Evolutionary conservation across 2,329 filamentous ascomycete genomes (phyloP).

Genomic region (Verticillium klebahnii): DNA sequence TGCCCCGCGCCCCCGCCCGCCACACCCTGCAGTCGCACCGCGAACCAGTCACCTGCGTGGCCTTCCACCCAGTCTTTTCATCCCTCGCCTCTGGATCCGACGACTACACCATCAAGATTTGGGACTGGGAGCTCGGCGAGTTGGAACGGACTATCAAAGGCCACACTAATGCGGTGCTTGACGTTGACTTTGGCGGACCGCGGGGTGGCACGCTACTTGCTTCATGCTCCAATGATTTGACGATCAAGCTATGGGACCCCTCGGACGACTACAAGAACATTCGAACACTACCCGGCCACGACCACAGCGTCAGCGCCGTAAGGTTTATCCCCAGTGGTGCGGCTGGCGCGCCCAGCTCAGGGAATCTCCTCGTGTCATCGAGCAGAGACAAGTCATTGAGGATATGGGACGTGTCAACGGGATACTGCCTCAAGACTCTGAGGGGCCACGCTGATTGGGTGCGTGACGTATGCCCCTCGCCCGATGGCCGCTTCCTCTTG

Average conservation of each 20-base stretch:
- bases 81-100: slow-evolving; percentile 87
- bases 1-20: slow-evolving; percentile 76
- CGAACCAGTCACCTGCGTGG: slow-evolving; percentile 76
- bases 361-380: slow-evolving; percentile 81
- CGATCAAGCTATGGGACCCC: slow-evolving; percentile 94
- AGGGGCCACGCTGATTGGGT: slow-evolving; percentile 86
- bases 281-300: slow-evolving; percentile 82
- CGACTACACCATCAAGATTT: slow-evolving; percentile 92
- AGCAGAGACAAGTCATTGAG: slow-evolving; percentile 79
- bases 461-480: slow-evolving; percentile 77
- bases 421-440: slow-evolving; percentile 89
- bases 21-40: slow-evolving; percentile 83
- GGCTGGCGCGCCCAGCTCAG: slow-evolving; percentile 70
- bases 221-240: slow-evolving; percentile 82
- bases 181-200: slow-evolving; percentile 87
- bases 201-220: slow-evolving; percentile 64
- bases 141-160: slow-evolving; percentile 87
- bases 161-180: slow-evolving; percentile 82
- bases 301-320: slow-evolving; percentile 85
- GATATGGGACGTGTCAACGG: slow-evolving; percentile 91
- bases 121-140: slow-evolving; percentile 94
- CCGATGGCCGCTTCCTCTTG: slow-evolving; percentile 77
- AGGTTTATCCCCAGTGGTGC: slow-evolving; percentile 83
- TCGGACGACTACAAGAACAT: slow-evolving; percentile 94
- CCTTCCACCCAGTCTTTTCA: slow-evolving; percentile 89